Conservation (phyloP, 2,329 filamentous ascomycete genomes). For the Trichothecium sympodiale region DNA sequence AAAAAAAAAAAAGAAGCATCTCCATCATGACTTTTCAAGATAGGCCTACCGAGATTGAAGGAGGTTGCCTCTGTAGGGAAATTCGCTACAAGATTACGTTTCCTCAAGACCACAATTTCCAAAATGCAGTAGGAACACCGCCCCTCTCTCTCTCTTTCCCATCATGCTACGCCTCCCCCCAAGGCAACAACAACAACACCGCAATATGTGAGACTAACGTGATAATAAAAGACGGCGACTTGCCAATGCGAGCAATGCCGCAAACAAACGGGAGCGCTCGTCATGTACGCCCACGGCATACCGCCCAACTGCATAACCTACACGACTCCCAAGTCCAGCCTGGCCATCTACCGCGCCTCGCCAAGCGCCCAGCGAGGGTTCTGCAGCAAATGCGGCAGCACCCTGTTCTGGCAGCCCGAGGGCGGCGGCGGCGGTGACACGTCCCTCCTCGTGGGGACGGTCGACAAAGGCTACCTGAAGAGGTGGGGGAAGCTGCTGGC, state of each 20-base stretch:
- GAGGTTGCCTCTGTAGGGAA: constrained; percentile 39
- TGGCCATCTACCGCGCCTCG: constrained; percentile 29
- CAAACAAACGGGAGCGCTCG: constrained; percentile 35
- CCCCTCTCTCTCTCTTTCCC: constrained; percentile 1
- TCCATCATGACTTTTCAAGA: constrained; percentile 10
- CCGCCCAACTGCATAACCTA: constrained; percentile 23
- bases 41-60: constrained; percentile 26
- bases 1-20: too few species aligned
- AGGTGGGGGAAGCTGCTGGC: constrained; percentile 28
- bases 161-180: too few species aligned
- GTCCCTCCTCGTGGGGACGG: constrained; percentile 28
- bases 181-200: background rate
- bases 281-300: constrained; percentile 28
- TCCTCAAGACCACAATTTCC: constrained; percentile 31
- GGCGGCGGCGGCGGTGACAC: constrained; percentile 13
- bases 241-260: constrained; percentile 48
- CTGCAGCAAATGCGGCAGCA: constrained; percentile 36
- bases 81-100: constrained; percentile 38
- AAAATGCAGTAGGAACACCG: constrained; percentile 15
- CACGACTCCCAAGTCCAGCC: constrained; percentile 16
- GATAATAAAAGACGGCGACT: constrained; percentile 24
- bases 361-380: constrained; percentile 31
- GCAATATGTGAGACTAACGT: background rate
- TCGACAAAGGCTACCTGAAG: constrained; percentile 32
- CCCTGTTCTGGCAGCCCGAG: constrained; percentile 33